Evolutionary conservation across 768 basidiomycete species (phyloP).

Genomic region (Auricularia sp.): DNA sequence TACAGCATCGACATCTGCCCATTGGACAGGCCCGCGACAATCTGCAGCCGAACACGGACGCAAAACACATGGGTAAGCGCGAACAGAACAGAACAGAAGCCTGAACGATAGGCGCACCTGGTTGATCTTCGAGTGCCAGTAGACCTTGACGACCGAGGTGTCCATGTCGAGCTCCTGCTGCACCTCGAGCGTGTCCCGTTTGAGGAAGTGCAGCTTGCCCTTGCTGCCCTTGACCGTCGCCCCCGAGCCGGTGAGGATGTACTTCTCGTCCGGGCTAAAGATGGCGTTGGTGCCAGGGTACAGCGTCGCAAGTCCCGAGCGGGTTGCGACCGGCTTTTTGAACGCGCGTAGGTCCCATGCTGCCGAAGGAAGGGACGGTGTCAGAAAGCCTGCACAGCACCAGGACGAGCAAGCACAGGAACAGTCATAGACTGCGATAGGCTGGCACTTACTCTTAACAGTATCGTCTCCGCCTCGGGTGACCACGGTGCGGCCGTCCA

Average conservation of each 20-base stretch:
- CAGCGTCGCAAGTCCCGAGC: conserved; percentile 53
- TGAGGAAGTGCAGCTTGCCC: conserved; percentile 66
- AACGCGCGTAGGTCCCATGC: conserved; percentile 93
- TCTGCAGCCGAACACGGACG: conserved; percentile 32
- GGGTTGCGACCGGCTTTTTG: conserved; percentile 76
- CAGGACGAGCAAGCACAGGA: background rate
- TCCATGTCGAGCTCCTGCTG: conserved; percentile 59
- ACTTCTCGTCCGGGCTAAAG: conserved; percentile 91
- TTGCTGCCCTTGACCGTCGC: conserved; percentile 53
- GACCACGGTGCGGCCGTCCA: conserved; percentile 76
- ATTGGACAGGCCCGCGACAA: conserved; percentile 77
- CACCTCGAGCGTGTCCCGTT: conserved; percentile 57
- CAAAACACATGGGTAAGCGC: background rate
- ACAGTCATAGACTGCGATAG: background rate
- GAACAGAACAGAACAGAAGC: background rate
- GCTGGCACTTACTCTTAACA: conserved; percentile 67
- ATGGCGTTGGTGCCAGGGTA: conserved; percentile 91
- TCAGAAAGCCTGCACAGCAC: background rate
- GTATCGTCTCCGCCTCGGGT: conserved; percentile 93
- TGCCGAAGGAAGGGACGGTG: conserved; percentile 21
- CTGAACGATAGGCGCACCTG: conserved; percentile 45
- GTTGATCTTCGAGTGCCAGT: conserved; percentile 97
- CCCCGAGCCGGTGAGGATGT: conserved; percentile 75
- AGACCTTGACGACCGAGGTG: conserved; percentile 76
- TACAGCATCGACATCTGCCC: conserved; percentile 87